Base-by-base conservation (phyloP, 768 basidiomycete species). In the Suillus weaverae region DNA sequence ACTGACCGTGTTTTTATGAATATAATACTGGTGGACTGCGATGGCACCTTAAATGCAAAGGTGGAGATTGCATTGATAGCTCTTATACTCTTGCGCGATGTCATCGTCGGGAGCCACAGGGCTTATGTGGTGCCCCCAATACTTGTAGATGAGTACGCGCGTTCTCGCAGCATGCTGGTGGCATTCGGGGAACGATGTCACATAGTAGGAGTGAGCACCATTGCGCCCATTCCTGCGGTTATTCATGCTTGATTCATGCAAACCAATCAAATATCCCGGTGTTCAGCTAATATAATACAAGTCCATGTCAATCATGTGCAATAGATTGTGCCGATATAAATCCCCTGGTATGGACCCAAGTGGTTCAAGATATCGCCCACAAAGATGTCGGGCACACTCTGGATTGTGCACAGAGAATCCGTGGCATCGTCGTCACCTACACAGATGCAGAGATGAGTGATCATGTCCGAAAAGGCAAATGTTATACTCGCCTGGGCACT, bases 311-410 rank as follows among this genome's bases (percentile, higher is more conserved):
- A 62, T 72, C 63, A 74, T n/a, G 74, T 76, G 70, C 69, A 76
- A 43, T 55, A 82, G 33, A 81, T 75, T 5, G 84, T 85, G 50
- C 88, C 87, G 46, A 89, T 83, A 62, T 70, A 78, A 60, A 87
- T 82, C 26, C 86, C 86, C 63, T 87, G 73, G 66, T 82, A 84
- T 10, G 83, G 80, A 66, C 89, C 88, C 56, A 85, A 71, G 73
- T 91, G 89, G 70, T 90, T 70, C 7, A 82, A 60, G 53, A 85
- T 77, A 62, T 86, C 72, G 32, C 85, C 81, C 4, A 70, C 77
- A 11, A 85, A 69, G 61, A 90, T 72, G 67, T 81, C 85, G 1
- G 86, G 85, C 13, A 89, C 88, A 5, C 81, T 79, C 44, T 71
- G 69, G 62, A 85, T 83, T 38, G 82, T 82, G 74, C 89, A 90